Base-by-base conservation (phyloP, 257 asterid genomes). In the Buddleja alternifolia region DNA sequence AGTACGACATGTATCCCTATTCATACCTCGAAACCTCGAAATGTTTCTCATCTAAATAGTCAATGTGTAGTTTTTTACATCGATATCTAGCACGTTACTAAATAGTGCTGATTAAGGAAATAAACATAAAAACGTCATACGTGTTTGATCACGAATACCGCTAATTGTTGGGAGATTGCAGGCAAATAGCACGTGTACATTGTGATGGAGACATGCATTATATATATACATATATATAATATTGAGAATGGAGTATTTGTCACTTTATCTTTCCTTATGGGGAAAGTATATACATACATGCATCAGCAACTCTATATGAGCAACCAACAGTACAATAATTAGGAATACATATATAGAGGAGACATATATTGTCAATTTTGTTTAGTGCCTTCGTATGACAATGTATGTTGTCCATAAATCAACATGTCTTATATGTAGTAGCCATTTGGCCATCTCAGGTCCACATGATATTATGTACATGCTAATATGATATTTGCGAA, bases 151-250 rank as follows among this genome's bases (percentile, higher is more conserved):
- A 39, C 6, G 48, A 71, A 50, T 64, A 36, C 24, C 21, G 46
- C 71, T 16, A 46, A 46, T 74, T 37, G 70, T 73, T 77, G 78
- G 71, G 73, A 68, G 20, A 57, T 69, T 69, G 29, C 74, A 55
- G 60, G 85, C 73, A 57, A 54, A 75, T 57, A 3, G 67, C 83
- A 77, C 63, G 70, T 74, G 75, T 77, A 74, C 39, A 63, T 60
- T 63, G 15, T 59, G 84, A 80, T 3, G 57, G 67, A 23, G 81
- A 80, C 83, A 8, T 50, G n/a, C 45, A 11, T 63, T 10, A 32
- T 39, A 61, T 54, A 25, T 65, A 66, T 29, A 62, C 57, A 66
- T 23, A n/a, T n/a, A n/a, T n/a, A n/a, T 45, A n/a, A 63, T 67
- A 16, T 6, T 32, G 6, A 24, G 8, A 8, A n/a, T 17, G 32